These are phyloP conservation scores for Allantophomopsis cytisporea DNA, from an alignment of 2,329 filamentous ascomycete species.

Conservation along the genomic window DNA sequence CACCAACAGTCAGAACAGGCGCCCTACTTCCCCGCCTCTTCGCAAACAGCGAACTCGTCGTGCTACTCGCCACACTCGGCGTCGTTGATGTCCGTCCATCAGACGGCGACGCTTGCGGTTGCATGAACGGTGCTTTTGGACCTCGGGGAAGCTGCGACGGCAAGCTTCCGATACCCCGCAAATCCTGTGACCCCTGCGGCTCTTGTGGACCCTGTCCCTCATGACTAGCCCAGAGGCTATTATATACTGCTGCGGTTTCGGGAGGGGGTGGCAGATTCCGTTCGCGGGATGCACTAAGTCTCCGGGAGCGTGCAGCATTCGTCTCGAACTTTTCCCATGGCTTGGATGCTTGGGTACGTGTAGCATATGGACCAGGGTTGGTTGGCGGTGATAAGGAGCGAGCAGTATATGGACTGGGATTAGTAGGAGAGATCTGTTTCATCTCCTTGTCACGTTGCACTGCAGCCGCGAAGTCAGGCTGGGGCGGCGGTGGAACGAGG, in stretches of 20 bases:
- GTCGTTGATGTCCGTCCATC: no score
- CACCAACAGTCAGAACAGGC: conserved; percentile 23
- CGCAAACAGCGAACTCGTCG: conserved; percentile 27
- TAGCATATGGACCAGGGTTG: background rate
- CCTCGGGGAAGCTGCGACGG: background rate
- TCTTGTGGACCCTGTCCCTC: conserved; percentile 3
- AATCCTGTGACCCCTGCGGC: background rate
- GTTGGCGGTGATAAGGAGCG: background rate
- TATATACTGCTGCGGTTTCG: no score
- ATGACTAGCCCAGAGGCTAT: conserved; percentile 1
- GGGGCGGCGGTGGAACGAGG: conserved; percentile 9
- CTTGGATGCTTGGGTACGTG: background rate
- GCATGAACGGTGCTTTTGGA: no score
- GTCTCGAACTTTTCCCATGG: conserved; percentile 14
- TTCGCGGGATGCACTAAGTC: no score
- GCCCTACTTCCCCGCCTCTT: conserved; percentile 36
- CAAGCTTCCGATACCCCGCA: background rate
- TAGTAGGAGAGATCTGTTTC: no score
- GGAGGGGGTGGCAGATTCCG: no score
- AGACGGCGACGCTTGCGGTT: no score
- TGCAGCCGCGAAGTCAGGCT: conserved; percentile 5
- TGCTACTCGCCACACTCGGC: conserved; percentile 1
- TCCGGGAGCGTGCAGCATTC: conserved; percentile 6
- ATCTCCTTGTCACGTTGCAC: no score
- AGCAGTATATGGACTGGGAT: no score